Evolutionary conservation across 164 flowering plant species (phyloP), one percentile per base, ranked within the genome.

Genomic region (Pachysandra terminalis): DNA sequence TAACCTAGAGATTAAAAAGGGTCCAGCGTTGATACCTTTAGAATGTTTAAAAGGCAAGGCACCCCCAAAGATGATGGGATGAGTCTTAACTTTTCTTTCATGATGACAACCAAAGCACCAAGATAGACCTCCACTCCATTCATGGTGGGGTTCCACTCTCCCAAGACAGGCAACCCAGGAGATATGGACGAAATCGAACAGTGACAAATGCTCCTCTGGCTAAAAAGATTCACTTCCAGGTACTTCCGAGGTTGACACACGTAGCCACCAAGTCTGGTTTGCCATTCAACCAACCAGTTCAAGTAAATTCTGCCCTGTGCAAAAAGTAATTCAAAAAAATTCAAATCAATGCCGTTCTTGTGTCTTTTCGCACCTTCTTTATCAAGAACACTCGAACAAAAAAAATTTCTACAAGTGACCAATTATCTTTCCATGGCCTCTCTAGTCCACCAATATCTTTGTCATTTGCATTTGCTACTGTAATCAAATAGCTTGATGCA

Each of bases 61-160:
- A 78, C 62, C 74, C 41, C 74, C 41, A 60, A 68, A 70, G 68
- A 73, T 67, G 70, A 73, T 73, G 71, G 52, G 69, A 67, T 37
- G 35, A 37, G 73, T 26, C 23, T 73, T 75, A 61, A 70, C 81
- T 79, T 83, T 85, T 76, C 77, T 56, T 79, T 79, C 83, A 83
- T 82, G 74, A 66, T 37, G 78, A 83, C 82, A 75, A 75, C 74
- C 72, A 82, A 71, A 73, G 73, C 73, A 71, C 71, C 27, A 71
- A 76, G 73, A 83, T 78, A 56, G 88, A 86, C 87, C 63, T 77
- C 81, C 88, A 84, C 88, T 85, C 75, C 76, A 66, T 71, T 66
- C 73, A 69, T 74, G 75, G 82, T 76, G 86, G 90, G 88, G 75
- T 68, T 68, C 72, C 74, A 65, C 75, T 16, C 74, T 51, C 66